Evolutionary conservation across 2,329 filamentous ascomycete species (phyloP).

Genomic region (Aspergillus niger): DNA sequence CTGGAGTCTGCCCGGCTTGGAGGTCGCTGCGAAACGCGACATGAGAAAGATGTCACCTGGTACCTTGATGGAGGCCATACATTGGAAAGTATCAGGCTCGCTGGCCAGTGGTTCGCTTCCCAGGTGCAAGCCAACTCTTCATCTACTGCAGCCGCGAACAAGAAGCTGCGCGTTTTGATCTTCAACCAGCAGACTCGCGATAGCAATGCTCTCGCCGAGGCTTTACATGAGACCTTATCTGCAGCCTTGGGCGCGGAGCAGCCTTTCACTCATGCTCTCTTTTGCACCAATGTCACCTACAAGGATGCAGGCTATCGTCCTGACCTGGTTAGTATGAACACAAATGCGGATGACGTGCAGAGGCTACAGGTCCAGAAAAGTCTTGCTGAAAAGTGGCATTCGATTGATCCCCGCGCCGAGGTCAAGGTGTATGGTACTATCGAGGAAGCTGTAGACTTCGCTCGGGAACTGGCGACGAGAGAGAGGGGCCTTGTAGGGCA

Average conservation of each 20-base stretch:
- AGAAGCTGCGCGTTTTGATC: slow-evolving; percentile 64
- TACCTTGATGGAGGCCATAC: slow-evolving; percentile 89
- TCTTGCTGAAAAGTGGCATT: slow-evolving; percentile 63
- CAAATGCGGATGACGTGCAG: slow-evolving; percentile 59
- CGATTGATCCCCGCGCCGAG: slow-evolving; percentile 53
- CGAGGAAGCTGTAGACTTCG: slow-evolving; percentile 66
- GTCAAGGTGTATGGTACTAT: slow-evolving; percentile 66
- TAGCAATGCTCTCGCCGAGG: slow-evolving; percentile 64
- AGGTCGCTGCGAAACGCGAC: slow-evolving; percentile 74
- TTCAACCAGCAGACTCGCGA: slow-evolving; percentile 94
- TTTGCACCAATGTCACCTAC: slow-evolving; percentile 76
- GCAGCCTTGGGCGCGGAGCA: slow-evolving; percentile 40
- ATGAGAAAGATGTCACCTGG: slow-evolving; percentile 65
- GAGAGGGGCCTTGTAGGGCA: slow-evolving; percentile 31
- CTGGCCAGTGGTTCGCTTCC: slow-evolving; percentile 73
- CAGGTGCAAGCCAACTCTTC: slow-evolving; percentile 45
- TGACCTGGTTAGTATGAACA: slow-evolving; percentile 65
- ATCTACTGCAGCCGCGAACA: slow-evolving; percentile 29
- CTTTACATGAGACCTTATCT: slow-evolving; percentile 61
- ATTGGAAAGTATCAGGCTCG: slow-evolving; percentile 74
- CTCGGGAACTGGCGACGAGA: slow-evolving; percentile 49
- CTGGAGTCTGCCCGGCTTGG: slow-evolving; percentile 68
- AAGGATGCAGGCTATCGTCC: slow-evolving; percentile 61
- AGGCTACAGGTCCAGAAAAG: slow-evolving; percentile 67
- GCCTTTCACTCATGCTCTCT: slow-evolving; percentile 72